Percentiles rank a stretch among this genome's conserved stretches.
Evolutionary conservation across 2,329 filamentous ascomycete genomes (phyloP).

Genomic region (Myriangium duriaei): DNA sequence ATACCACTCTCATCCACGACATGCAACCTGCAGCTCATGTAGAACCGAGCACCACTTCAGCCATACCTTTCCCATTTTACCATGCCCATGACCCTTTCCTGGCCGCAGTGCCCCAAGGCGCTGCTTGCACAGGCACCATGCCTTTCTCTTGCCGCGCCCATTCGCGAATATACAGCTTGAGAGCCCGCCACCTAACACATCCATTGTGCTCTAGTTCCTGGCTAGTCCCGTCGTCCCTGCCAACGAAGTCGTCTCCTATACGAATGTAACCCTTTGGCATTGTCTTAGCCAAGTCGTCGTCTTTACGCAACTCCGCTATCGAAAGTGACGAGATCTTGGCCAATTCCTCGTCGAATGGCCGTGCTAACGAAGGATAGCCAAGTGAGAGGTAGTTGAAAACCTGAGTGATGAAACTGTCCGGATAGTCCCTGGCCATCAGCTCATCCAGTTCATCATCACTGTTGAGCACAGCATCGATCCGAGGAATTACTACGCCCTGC

Average conservation of each 20-base stretch:
- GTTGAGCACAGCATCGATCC: slow-evolving; percentile 30
- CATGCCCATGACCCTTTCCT: slow-evolving; percentile 38
- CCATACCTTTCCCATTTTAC: too few species aligned
- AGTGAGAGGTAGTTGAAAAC: slow-evolving; percentile 95
- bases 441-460: slow-evolving; percentile 29
- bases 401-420: slow-evolving; percentile 78
- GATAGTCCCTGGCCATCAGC: slow-evolving; percentile 52
- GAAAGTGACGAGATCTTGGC: slow-evolving; percentile 64
- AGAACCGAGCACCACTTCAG: too few species aligned
- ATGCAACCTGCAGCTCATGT: too few species aligned
- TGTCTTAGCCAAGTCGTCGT: slow-evolving; percentile 50
- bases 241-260: slow-evolving; percentile 34
- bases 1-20: too few species aligned
- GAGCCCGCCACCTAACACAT: slow-evolving; percentile 70
- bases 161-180: slow-evolving; percentile 72
- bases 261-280: slow-evolving; percentile 61
- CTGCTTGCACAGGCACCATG: slow-evolving; percentile 33
- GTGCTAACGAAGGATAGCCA: slow-evolving; percentile 77
- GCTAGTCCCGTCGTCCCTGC: slow-evolving; percentile 20
- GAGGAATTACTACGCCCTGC: slow-evolving; percentile 9
- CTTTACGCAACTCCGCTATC: slow-evolving; percentile 54
- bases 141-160: slow-evolving; percentile 82
- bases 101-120: slow-evolving; percentile 30
- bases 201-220: slow-evolving; percentile 31
- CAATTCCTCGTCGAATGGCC: slow-evolving; percentile 73